Percentiles rank a stretch among this genome's conserved stretches.
Evolutionary conservation across 306 rosid species (phyloP).

Genomic region (Castanea sativa): DNA sequence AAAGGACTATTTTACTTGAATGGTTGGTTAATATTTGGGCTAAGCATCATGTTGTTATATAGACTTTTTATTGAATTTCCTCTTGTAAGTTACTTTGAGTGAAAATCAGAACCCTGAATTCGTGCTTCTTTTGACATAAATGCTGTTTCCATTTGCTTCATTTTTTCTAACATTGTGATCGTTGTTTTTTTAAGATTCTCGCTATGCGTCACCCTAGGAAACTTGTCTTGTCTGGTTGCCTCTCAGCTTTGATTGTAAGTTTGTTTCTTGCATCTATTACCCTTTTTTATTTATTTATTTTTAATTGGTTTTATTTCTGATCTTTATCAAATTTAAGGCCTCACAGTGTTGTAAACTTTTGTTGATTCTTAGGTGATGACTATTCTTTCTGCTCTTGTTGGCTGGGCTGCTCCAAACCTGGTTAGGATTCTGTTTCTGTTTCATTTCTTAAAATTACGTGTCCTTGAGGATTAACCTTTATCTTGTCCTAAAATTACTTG

Average conservation of each 20-base stretch:
- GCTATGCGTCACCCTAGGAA: constrained; percentile 97
- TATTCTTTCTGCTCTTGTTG: constrained; percentile 83
- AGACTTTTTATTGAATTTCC: background rate
- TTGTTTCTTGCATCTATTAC: background rate
- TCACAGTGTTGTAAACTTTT: constrained; percentile 17
- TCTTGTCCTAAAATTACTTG: background rate
- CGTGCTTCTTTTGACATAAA: background rate
- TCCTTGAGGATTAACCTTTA: constrained; percentile 2
- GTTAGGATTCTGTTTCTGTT: constrained; percentile 36
- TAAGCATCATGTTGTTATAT: background rate
- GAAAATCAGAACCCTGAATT: background rate
- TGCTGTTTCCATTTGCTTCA: background rate
- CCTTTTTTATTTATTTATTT: background rate
- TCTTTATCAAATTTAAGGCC: background rate
- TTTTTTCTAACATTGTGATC: constrained; percentile 23
- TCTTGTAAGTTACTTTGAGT: background rate
- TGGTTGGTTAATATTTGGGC: background rate
- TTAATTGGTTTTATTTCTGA: background rate
- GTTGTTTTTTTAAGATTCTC: constrained; percentile 53
- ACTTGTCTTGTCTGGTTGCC: constrained; percentile 83
- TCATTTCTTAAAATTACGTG: background rate
- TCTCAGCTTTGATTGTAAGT: constrained; percentile 80
- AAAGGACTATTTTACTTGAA: background rate
- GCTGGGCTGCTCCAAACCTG: constrained; percentile 98
- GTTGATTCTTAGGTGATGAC: constrained; percentile 76